A percentile compares a stretch with the other conserved stretches of the same genome.
Evolutionary conservation across 805 yeast species (phyloP).

Genomic region (Pichia eremophila): DNA sequence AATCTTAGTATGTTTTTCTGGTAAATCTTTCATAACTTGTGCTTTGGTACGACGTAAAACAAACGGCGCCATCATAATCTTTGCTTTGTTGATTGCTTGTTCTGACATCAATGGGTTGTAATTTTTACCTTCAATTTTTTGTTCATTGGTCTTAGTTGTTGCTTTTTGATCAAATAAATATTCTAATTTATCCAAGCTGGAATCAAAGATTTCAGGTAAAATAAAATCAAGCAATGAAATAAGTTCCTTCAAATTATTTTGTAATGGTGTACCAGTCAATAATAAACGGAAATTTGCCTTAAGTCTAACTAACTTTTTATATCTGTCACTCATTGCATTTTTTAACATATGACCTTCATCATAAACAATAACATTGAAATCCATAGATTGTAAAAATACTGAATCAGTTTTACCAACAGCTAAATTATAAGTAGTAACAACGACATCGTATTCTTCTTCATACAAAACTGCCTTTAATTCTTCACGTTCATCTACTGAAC

Average conservation of each 20-base stretch:
- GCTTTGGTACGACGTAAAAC: conserved; percentile 85
- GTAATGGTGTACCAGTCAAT: conserved; percentile 95
- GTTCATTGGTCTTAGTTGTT: conserved; percentile 41
- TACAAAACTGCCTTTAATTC: conserved; percentile 68
- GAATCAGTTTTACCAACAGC: conserved; percentile 79
- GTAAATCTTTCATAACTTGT: conserved; percentile 85
- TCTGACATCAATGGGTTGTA: conserved; percentile 79
- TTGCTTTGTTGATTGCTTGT: conserved; percentile 88
- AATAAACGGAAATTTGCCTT: conserved; percentile 76
- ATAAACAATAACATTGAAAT: conserved; percentile 81
- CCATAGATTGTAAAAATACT: conserved; percentile 61
- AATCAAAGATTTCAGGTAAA: conserved; percentile 71
- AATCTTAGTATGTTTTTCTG: conserved; percentile 59
- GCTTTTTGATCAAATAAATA: conserved; percentile 83
- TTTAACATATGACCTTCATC: conserved; percentile 98
- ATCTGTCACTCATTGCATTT: conserved; percentile 81
- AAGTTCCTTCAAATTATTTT: conserved; percentile 82
- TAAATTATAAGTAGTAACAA: conserved; percentile 88
- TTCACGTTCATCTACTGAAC: conserved; percentile 74
- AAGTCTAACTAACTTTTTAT: conserved; percentile 74
- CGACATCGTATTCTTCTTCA: conserved; percentile 62
- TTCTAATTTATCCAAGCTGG: conserved; percentile 72
- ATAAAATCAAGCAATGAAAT: conserved; percentile 88
- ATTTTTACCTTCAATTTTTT: conserved; percentile 32
- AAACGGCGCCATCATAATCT: conserved; percentile 97